phyloP scores from a whole-genome alignment of 345 rosid species.

The Gossypium turneri region DNA sequence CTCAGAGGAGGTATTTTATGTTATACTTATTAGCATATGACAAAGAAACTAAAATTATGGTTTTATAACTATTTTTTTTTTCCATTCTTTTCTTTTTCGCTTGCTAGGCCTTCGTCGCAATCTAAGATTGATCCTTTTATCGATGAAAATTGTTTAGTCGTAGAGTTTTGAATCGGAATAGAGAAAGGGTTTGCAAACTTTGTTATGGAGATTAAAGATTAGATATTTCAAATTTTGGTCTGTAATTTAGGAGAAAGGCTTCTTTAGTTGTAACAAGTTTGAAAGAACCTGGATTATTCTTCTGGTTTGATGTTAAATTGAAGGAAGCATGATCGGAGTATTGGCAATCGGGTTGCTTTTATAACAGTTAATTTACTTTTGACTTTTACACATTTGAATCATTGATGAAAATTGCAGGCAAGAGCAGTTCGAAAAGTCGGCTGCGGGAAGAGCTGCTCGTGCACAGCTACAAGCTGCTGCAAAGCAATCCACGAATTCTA shows the following conservation, averaged over 20 bases:
- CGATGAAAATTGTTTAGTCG: neutral
- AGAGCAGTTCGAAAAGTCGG: constrained; percentile 78
- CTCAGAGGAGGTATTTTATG: constrained; percentile 58
- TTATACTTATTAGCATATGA: neutral
- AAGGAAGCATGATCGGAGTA: neutral
- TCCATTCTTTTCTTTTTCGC: too few species aligned
- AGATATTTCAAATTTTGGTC: neutral
- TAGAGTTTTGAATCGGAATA: neutral
- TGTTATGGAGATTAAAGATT: neutral
- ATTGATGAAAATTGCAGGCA: constrained; percentile 45
- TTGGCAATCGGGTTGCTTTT: neutral
- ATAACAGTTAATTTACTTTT: neutral
- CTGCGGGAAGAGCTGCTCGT: constrained; percentile 87
- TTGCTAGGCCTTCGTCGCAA: too few species aligned
- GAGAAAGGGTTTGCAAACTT: neutral
- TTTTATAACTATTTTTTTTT: too few species aligned
- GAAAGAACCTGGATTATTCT: neutral
- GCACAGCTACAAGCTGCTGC: constrained; percentile 79
- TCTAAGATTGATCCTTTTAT: neutral
- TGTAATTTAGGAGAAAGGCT: too few species aligned
- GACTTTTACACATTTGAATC: neutral
- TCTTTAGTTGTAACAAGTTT: neutral
- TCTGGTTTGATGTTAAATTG: neutral
- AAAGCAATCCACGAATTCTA: constrained; percentile 66
- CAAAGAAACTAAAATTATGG: too few species aligned